Percentiles rank a stretch among this genome's conserved stretches.
Evolutionary conservation across 2,329 filamentous ascomycete genomes (phyloP).

Genomic region (Chrysoporthe austroafricana): DNA sequence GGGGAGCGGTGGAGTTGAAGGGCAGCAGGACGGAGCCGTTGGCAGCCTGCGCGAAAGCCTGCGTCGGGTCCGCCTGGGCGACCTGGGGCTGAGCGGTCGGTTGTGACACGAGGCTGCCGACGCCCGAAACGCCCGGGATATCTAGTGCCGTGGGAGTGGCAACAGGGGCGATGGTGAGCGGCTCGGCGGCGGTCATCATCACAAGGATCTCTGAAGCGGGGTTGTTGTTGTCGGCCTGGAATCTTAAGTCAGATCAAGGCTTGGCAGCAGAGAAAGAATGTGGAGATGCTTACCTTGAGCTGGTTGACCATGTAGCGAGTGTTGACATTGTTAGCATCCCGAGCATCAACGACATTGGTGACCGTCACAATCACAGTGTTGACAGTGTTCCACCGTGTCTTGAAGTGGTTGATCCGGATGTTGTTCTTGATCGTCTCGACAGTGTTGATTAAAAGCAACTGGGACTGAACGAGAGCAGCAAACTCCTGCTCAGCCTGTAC

Average conservation of each 20-base stretch:
- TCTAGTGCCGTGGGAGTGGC: constrained; percentile 26
- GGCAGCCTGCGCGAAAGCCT: constrained; percentile 39
- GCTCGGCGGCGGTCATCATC: constrained; percentile 43
- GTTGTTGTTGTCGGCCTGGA: constrained; percentile 42
- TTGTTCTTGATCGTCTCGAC: constrained; percentile 48
- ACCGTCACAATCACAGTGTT: constrained; percentile 45
- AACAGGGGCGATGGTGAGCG: constrained; percentile 39
- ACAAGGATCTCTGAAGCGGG: constrained; percentile 41
- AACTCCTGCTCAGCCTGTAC: constrained; percentile 43
- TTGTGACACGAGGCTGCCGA: constrained; percentile 23
- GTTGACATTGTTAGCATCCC: constrained; percentile 36
- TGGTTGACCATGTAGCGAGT: constrained; percentile 46
- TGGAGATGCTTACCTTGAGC: constrained; percentile 29
- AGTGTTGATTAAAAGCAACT: constrained; percentile 42
- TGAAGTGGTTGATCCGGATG: constrained; percentile 47
- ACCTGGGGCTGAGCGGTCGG: constrained; percentile 31
- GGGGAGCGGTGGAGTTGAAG: constrained; percentile 37
- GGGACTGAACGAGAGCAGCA: constrained; percentile 41
- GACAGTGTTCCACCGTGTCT: constrained; percentile 32
- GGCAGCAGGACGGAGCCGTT: constrained; percentile 42
- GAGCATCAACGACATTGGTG: constrained; percentile 42
- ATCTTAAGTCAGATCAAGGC: background rate
- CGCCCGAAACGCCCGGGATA: constrained; percentile 18
- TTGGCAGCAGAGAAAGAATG: too few species aligned
- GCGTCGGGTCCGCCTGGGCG: constrained; percentile 36